A percentile compares a stretch with the other conserved stretches of the same genome.
phyloP scores from a whole-genome alignment of 1,284 basidiomycete species.

The Ceratobasidium sp. region DNA sequence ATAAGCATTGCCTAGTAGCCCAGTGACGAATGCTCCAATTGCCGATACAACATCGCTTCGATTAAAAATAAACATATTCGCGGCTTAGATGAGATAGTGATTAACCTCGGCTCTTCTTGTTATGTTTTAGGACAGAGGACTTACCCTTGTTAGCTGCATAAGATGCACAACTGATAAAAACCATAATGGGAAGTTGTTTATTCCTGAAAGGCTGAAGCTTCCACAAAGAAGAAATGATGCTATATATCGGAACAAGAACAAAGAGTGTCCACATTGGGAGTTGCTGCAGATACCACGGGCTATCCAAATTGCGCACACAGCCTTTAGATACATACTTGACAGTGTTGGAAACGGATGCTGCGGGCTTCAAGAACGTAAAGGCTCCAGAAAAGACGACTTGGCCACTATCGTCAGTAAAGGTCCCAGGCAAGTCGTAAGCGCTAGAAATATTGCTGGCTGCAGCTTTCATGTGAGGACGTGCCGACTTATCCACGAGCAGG shows the following conservation, averaged over 20 bases:
- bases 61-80: conserved; percentile 85
- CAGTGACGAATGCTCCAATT: conserved; percentile 41
- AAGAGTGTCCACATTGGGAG: conserved; percentile 80
- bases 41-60: conserved; percentile 51
- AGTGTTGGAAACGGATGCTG: conserved; percentile 18
- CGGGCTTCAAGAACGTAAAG: conserved; percentile 28
- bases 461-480: conserved; percentile 61
- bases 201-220: conserved; percentile 79
- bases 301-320: conserved; percentile 69
- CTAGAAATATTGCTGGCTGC: conserved; percentile 52
- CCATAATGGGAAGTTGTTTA: conserved; percentile 80
- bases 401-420: conserved; percentile 21
- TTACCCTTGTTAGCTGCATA: conserved; percentile 54
- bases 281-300: conserved; percentile 79
- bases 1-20: conserved; percentile 41
- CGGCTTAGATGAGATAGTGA: conserved; percentile 57
- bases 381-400: conserved; percentile 20
- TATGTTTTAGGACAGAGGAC: conserved; percentile 31
- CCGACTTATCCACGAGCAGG: conserved; percentile 72
- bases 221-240: conserved; percentile 71
- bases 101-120: conserved; percentile 56
- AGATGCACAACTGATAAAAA: conserved; percentile 80
- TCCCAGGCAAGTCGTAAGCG: conserved; percentile 10
- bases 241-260: conserved; percentile 83
- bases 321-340: conserved; percentile 50